These are phyloP conservation scores for Cynanchum wilfordii DNA, from an alignment of 257 asterid genomes.

Conservation along the genomic window DNA sequence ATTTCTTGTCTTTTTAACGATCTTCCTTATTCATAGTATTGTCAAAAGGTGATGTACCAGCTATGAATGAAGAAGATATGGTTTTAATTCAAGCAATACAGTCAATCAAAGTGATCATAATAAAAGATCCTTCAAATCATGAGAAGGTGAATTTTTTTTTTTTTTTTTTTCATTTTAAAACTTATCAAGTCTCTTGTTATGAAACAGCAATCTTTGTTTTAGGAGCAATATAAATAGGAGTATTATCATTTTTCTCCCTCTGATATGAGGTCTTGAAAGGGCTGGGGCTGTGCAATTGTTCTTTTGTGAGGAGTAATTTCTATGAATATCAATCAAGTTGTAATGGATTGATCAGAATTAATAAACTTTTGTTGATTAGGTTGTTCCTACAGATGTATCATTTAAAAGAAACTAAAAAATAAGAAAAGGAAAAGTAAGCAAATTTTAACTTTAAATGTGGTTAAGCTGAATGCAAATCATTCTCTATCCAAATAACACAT, in stretches of 20 bases:
- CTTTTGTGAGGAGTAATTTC: neutral
- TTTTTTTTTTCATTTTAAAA: neutral
- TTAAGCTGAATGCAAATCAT: neutral
- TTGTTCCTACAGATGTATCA: neutral
- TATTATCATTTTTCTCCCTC: neutral
- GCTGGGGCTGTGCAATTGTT: neutral
- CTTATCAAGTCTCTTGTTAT: neutral
- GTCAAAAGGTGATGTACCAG: slow-evolving; percentile 41
- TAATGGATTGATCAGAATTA: neutral
- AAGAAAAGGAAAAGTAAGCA: neutral
- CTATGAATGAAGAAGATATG: slow-evolving; percentile 57
- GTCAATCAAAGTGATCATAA: slow-evolving; percentile 75
- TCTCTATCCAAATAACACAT: neutral
- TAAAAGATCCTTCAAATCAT: slow-evolving; percentile 63
- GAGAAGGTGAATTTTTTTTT: slow-evolving; percentile 52
- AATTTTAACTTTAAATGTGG: neutral
- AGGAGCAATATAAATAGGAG: neutral
- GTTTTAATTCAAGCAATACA: slow-evolving; percentile 76
- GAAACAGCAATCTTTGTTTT: neutral
- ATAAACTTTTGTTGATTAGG: neutral
- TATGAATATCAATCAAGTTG: neutral
- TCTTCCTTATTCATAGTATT: slow-evolving; percentile 42
- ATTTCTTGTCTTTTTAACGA: slow-evolving; percentile 19
- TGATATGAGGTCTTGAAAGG: neutral
- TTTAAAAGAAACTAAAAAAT: neutral